These are phyloP conservation scores for Penicillium sp. DNA, from an alignment of 2,329 filamentous ascomycete genomes.

Conservation along the genomic window DNA sequence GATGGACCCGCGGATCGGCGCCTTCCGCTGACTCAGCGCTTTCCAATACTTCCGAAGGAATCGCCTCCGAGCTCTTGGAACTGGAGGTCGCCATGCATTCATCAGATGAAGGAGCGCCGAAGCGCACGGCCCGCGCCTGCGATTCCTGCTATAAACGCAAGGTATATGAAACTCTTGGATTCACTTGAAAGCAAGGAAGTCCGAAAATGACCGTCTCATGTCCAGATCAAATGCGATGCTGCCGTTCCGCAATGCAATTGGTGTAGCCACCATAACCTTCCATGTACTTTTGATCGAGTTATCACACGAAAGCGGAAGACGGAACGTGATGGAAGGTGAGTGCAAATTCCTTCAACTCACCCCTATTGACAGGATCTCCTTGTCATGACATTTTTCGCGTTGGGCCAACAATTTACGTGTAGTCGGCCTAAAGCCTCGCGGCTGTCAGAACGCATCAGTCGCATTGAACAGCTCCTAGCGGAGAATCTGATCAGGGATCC, in stretches of 20 bases:
- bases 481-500: conserved; percentile 34
- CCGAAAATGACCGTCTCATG: not conserved
- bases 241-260: conserved; percentile 53
- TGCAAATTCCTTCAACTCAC: not conserved
- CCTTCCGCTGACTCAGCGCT: conserved; percentile 25
- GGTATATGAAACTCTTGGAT: conserved; percentile 34
- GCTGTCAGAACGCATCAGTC: conserved; percentile 46
- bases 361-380: not conserved
- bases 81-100: conserved; percentile 20
- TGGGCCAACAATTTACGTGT: not conserved
- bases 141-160: conserved; percentile 57
- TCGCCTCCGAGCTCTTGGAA: not conserved
- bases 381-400: not conserved
- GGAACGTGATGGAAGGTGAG: conserved; percentile 30
- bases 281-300: conserved; percentile 52
- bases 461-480: conserved; percentile 46
- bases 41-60: conserved; percentile 1
- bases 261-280: conserved; percentile 54
- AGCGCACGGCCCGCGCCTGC: conserved; percentile 47
- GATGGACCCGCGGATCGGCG: not conserved
- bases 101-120: conserved; percentile 31
- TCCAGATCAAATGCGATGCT: conserved; percentile 57
- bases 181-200: too few relatives aligned
- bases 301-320: conserved; percentile 36
- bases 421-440: conserved; percentile 33